Percentiles rank a stretch among this genome's conserved stretches.
These are phyloP conservation scores for Heritiera littoralis DNA, from an alignment of 345 rosid species.

Conservation along the genomic window DNA sequence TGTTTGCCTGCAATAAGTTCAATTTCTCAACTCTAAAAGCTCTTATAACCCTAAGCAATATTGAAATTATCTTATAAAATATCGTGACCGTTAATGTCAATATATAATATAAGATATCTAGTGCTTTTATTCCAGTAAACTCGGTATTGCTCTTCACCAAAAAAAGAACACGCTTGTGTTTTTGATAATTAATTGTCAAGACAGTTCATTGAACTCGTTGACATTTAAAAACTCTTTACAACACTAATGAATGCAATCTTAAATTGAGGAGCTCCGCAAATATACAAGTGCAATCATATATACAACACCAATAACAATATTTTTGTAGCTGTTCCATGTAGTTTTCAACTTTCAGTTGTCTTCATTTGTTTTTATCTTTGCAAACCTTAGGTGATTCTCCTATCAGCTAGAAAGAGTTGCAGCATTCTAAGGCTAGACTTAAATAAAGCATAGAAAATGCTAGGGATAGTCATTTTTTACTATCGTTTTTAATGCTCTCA, in stretches of 20 bases:
- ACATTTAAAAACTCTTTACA: neutral
- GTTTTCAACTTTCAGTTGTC: neutral
- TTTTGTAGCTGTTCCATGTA: neutral
- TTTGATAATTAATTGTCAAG: neutral
- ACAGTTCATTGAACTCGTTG: constrained; percentile 4
- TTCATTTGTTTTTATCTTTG: neutral
- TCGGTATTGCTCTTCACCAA: neutral
- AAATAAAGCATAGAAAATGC: neutral
- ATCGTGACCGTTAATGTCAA: neutral
- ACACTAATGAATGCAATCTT: neutral
- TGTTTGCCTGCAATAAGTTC: neutral
- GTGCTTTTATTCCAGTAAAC: neutral
- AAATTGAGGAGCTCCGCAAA: neutral
- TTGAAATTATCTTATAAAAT: neutral
- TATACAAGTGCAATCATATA: neutral
- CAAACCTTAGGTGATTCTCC: neutral
- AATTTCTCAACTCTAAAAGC: neutral
- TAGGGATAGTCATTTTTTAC: no score
- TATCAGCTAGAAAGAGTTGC: neutral
- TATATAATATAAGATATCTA: neutral
- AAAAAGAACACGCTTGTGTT: no score
- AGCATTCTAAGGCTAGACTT: neutral
- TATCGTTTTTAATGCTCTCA: no score
- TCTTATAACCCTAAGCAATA: neutral
- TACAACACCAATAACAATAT: neutral